Evolutionary conservation across 768 basidiomycete genomes (phyloP).

Genomic region (Gymnopilus dilepis): DNA sequence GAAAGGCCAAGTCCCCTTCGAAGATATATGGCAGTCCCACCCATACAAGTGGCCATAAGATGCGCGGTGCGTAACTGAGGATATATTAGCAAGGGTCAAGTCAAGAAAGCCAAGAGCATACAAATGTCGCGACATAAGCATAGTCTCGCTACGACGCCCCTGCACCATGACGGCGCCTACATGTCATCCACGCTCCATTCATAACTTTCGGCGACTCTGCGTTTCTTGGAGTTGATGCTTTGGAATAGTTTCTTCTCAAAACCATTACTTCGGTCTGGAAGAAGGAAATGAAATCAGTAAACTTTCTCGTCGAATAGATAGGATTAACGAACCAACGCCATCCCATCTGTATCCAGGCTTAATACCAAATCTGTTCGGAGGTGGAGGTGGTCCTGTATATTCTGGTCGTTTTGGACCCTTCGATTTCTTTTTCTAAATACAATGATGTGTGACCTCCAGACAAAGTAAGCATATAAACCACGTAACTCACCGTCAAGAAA

Average conservation of each 20-base stretch:
- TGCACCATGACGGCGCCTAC: constrained; percentile 52
- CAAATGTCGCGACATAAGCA: constrained; percentile 2
- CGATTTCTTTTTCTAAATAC: constrained; percentile 66
- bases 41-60: no score
- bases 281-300: constrained; percentile 1
- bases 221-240: constrained; percentile 73
- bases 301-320: constrained; percentile 5
- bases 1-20: no score
- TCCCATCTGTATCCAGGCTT: constrained; percentile 98
- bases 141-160: no score
- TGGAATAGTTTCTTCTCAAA: constrained; percentile 96
- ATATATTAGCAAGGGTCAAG: no score
- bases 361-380: constrained; percentile 95
- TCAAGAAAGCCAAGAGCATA: constrained; percentile 4
- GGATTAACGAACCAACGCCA: constrained; percentile 77
- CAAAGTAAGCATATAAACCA: background rate
- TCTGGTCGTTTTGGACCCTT: constrained; percentile 84
- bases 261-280: constrained; percentile 85
- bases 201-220: constrained; percentile 75
- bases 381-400: constrained; percentile 86
- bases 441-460: background rate
- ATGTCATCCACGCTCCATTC: constrained; percentile 94
- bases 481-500: constrained; percentile 78
- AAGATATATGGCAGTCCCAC: no score
- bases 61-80: no score